These are phyloP conservation scores for Hyphopichia fennica DNA, from an alignment of 1,139 yeast genomes.

Conservation along the genomic window DNA sequence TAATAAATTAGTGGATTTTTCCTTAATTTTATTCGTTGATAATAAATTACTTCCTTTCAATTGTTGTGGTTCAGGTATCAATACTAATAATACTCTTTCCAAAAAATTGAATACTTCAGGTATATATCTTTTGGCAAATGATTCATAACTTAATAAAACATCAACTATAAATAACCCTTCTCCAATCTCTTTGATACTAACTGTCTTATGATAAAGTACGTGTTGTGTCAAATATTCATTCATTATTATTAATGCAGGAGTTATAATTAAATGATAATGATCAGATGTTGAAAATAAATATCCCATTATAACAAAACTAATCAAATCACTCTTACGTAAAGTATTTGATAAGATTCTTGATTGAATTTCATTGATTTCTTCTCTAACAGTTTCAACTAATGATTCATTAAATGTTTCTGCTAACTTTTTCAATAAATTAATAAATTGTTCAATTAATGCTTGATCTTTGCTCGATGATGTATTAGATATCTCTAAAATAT, in stretches of 20 bases:
- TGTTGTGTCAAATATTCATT: constrained; percentile 56
- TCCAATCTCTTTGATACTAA: constrained; percentile 39
- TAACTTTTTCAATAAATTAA: constrained; percentile 54
- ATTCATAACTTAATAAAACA: constrained; percentile 67
- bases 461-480: constrained; percentile 3
- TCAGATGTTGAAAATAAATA: constrained; percentile 89
- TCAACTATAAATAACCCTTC: constrained; percentile 64
- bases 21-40: constrained; percentile 1
- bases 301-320: constrained; percentile 72
- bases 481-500: constrained; percentile 39
- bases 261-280: constrained; percentile 87
- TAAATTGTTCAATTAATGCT: constrained; percentile 38
- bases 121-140: constrained; percentile 71
- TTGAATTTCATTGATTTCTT: constrained; percentile 45
- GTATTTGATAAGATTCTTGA: constrained; percentile 33
- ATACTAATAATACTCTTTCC: constrained; percentile 49
- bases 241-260: constrained; percentile 77
- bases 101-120: constrained; percentile 76
- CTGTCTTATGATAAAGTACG: constrained; percentile 25
- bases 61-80: constrained; percentile 44
- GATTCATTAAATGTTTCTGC: constrained; percentile 66
- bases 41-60: constrained; percentile 4
- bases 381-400: constrained; percentile 50
- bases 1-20: constrained; percentile 13
- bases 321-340: constrained; percentile 54